Evolutionary conservation across 495 filamentous ascomycete genomes (phyloP), one percentile per base, ranked within the genome.

Genomic region (Penicillium taxi): DNA sequence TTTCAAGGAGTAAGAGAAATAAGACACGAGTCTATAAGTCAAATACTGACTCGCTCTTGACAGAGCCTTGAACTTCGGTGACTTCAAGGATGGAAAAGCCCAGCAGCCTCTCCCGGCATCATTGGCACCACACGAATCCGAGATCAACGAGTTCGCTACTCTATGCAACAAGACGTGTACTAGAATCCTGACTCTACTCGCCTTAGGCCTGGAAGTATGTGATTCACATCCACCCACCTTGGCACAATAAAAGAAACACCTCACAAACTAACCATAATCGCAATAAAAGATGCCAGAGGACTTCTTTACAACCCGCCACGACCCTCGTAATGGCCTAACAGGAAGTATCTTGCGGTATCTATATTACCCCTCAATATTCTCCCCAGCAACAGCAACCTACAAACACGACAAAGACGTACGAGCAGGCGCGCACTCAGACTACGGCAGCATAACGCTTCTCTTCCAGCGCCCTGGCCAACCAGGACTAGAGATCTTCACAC

Each of bases 31-130:
- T n/a, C n/a, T n/a, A 15, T 17, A 16, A 28, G 9, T 4, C 17
- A 4, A 14, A 31, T 9, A 6, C 35, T 26, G 30, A 35, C 30
- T 39, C 25, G 41, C 21, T 32, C 23, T 15, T n/a, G 40, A 35
- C 45, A 94, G 89, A 70, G 86, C 82, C 28, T 84, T 98, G 70
- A 98, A 98, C 63, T 80, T 98, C 33, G 85, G 84, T 50, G 75
- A 83, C 58, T 94, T 89, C 59, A 29, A 63, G 30, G 44, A 80
- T 44, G 70, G 73, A 53, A 79, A 84, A 61, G 74, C 86, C 20
- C 81, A 86, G 39, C 91, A 96, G 55, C 81, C 84, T 19, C 69
- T 96, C 6, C 86, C 90, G 0, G 52, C 64, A 14, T 59, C 71
- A 8, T 74, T 98, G n/a, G 45, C 58, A 15, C 37, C 72, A 6